Conservation (phyloP, 306 rosid species). For the Dryas octopetala region DNA sequence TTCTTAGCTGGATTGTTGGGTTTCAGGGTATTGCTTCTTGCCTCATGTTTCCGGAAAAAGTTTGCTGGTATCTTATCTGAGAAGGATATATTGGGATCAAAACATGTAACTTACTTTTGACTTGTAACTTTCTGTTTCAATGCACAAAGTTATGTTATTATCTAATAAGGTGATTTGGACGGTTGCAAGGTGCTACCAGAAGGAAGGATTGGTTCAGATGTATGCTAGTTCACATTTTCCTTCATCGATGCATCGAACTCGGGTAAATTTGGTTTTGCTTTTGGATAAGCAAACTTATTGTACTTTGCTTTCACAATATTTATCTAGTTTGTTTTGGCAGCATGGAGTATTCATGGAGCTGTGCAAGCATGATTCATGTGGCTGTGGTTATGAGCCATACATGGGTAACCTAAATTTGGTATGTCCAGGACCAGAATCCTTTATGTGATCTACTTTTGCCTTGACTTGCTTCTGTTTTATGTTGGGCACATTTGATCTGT, state of each 20-base stretch:
- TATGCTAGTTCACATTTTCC: constrained; percentile 59
- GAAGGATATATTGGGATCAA: constrained; percentile 82
- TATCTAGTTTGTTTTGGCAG: constrained; percentile 46
- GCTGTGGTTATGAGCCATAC: constrained; percentile 53
- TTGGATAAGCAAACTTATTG: constrained; percentile 19
- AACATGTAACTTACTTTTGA: constrained; percentile 55
- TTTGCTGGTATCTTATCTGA: constrained; percentile 67
- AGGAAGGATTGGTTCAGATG: constrained; percentile 75
- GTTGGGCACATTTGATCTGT: constrained; percentile 10
- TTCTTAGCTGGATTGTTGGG: constrained; percentile 24
- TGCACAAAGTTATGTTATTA: constrained; percentile 3
- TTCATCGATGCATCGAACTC: constrained; percentile 41
- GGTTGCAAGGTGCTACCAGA: constrained; percentile 65
- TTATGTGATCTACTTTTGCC: background rate
- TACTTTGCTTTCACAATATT: constrained; percentile 13
- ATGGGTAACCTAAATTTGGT: constrained; percentile 60
- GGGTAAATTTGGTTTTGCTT: constrained; percentile 39
- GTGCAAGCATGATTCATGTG: constrained; percentile 52
- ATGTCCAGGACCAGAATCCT: constrained; percentile 17
- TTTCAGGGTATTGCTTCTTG: constrained; percentile 79
- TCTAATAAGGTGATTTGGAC: constrained; percentile 28
- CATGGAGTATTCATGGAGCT: constrained; percentile 59
- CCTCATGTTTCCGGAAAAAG: constrained; percentile 69
- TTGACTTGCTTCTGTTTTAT: constrained; percentile 16
- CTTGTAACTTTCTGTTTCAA: constrained; percentile 25